Conservation (phyloP, 805 yeast genomes). For the Wickerhamiella sorbophila region DNA sequence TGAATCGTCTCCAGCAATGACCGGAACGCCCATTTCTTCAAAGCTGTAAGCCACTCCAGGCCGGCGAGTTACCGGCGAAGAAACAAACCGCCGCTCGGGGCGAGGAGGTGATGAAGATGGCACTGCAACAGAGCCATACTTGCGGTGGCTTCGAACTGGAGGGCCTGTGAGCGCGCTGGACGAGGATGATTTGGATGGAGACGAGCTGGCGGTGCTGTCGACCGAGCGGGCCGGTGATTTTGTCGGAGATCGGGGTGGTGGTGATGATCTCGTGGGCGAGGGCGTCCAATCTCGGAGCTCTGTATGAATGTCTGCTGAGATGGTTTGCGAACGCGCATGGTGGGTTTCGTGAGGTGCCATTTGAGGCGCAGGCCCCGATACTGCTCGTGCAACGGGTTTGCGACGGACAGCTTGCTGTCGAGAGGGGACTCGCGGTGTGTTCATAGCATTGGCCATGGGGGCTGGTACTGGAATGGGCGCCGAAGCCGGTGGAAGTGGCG, state of each 20-base stretch:
- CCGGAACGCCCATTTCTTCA: slow-evolving; percentile 20
- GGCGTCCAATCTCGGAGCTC: neutral
- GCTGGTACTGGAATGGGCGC: neutral
- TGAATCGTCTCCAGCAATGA: slow-evolving; percentile 10
- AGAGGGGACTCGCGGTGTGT: neutral
- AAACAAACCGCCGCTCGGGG: neutral
- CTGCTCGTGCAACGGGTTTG: neutral
- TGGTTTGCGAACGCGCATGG: neutral
- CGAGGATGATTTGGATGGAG: neutral
- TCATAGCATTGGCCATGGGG: neutral
- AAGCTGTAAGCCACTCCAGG: slow-evolving; percentile 20
- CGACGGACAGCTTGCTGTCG: neutral
- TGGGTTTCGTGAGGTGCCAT: neutral
- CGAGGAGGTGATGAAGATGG: neutral
- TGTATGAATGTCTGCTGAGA: neutral
- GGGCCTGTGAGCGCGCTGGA: neutral
- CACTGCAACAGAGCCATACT: neutral
- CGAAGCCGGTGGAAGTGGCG: too few relatives aligned
- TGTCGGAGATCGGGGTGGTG: neutral
- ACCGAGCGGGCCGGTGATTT: neutral
- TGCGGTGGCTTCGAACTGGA: neutral
- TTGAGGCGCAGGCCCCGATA: neutral
- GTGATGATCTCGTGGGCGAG: neutral
- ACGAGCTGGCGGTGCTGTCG: too few relatives aligned
- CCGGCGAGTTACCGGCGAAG: slow-evolving; percentile 5